These are phyloP conservation scores for Suillus discolor DNA, from an alignment of 768 basidiomycete genomes.

Conservation along the genomic window DNA sequence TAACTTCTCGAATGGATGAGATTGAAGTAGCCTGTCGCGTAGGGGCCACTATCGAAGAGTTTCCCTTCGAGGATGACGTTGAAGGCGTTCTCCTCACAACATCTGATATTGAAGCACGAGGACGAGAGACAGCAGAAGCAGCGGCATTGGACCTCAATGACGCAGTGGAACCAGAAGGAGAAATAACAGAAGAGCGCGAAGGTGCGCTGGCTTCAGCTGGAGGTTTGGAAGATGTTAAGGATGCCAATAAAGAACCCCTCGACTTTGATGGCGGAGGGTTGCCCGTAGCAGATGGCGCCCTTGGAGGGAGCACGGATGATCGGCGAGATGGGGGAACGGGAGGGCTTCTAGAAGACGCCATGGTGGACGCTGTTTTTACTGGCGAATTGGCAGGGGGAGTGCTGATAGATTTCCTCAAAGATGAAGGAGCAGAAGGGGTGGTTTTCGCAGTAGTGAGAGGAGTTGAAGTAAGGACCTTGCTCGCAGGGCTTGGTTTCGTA, in stretches of 20 bases:
- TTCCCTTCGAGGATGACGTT: constrained; percentile 40
- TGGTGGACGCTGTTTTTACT: constrained; percentile 32
- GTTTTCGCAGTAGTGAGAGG: constrained; percentile 36
- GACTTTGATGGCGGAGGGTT: constrained; percentile 39
- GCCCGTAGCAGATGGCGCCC: constrained; percentile 43
- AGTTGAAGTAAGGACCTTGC: constrained; percentile 42
- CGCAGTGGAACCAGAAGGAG: constrained; percentile 53
- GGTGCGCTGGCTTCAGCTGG: constrained; percentile 26
- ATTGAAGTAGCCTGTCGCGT: constrained; percentile 60
- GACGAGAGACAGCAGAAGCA: constrained; percentile 42
- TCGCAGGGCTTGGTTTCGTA: constrained; percentile 44
- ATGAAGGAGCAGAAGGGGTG: constrained; percentile 25
- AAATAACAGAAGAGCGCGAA: constrained; percentile 53
- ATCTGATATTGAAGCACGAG: constrained; percentile 71
- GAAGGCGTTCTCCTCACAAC: constrained; percentile 54
- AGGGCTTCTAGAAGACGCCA: constrained; percentile 34
- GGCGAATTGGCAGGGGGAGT: constrained; percentile 30
- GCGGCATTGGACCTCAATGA: constrained; percentile 48
- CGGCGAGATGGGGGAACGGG: constrained; percentile 35
- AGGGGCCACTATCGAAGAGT: constrained; percentile 35
- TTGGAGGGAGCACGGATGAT: constrained; percentile 34
- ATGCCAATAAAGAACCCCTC: constrained; percentile 33
- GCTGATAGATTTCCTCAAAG: constrained; percentile 31
- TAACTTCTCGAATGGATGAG: constrained; percentile 73
- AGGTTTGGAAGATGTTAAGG: constrained; percentile 27